Conservation (phyloP, 2,329 filamentous ascomycete genomes). For the Fusarium sp. region DNA sequence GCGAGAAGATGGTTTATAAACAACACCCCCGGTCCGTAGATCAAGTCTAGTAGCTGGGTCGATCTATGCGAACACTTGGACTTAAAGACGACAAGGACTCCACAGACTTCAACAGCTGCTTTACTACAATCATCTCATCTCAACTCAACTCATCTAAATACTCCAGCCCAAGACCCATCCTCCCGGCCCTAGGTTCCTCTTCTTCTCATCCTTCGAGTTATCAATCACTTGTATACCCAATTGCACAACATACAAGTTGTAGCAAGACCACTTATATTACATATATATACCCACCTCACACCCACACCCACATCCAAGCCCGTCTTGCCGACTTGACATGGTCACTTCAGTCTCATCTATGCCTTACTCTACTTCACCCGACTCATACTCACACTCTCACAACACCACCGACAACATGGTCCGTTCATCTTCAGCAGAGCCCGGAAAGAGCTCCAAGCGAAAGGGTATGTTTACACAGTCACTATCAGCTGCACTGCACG, state of each 20-base stretch:
- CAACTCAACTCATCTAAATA: conserved; percentile 43
- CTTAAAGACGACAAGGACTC: conserved; percentile 41
- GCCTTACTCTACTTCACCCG: conserved; percentile 29
- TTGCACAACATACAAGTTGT: conserved; percentile 24
- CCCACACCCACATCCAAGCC: conserved; percentile 13
- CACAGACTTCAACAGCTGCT: conserved; percentile 38
- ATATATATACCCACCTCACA: conserved; percentile 26
- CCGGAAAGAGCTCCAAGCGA: conserved; percentile 59
- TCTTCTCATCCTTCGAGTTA: conserved; percentile 13
- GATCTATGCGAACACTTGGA: conserved; percentile 49
- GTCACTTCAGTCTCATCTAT: conserved; percentile 25
- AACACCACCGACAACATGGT: conserved; percentile 51
- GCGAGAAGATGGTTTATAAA: conserved; percentile 38
- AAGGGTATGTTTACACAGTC: conserved; percentile 56
- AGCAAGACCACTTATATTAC: conserved; percentile 17
- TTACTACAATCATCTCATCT: conserved; percentile 34
- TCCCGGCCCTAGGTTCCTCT: conserved; percentile 4
- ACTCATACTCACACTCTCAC: conserved; percentile 19
- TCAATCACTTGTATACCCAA: neutral
- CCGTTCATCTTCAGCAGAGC: conserved; percentile 59
- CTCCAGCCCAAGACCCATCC: conserved; percentile 23
- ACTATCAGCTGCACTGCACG: neutral
- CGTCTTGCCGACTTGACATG: conserved; percentile 31
- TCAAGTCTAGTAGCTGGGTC: conserved; percentile 43
- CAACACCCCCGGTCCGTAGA: conserved; percentile 45